Evolutionary conservation across 2,329 filamentous ascomycete genomes (phyloP), one percentile per base, ranked within the genome.

Genomic region (Thyridium curvatum): DNA sequence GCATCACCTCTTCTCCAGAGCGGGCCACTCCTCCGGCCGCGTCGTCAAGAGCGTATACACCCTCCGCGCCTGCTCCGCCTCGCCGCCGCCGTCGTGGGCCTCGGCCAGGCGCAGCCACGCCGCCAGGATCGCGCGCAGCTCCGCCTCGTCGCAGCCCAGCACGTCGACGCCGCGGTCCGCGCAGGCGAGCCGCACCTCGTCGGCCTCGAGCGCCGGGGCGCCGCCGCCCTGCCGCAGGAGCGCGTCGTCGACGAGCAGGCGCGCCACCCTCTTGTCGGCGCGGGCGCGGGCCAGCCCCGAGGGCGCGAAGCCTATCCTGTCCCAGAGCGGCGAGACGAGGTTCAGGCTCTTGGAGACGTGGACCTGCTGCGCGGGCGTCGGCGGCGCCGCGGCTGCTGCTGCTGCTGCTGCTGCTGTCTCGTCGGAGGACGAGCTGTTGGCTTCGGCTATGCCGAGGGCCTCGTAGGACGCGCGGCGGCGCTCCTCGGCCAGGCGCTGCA

Each of bases 101-200:
- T 56, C 58, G 15, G 71, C 68, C 50, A 66, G 52, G n/a, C 56
- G 52, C 34, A 79, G 48, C 75, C 74, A 78, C 39, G 61, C 55
- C 16, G 54, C 59, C 32, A 79, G 53, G 49, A 59, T 52, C 8
- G 51, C 53, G 43, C 71, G 59, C 46, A 88, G 51, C 43, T 77
- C 74, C 10, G 21, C 10, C 2, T 61, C 58, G 50, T 86, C 79
- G 16, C 74, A 76, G 3, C 62, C 71, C 18, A 77, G 47, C 9
- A 77, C 69, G 49, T 77, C 64, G 29, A 84, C 68, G 1, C 82
- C 86, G 12, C 84, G 71, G 46, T 88, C 84, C 41, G 78, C 71
- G 51, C 84, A 84, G 12, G 86, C 86, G 42, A 87, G 71, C 43
- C 65, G 63, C 15, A 89, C 63, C 65, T 94, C 87, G 30, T 76